Evolutionary conservation across 768 basidiomycete species (phyloP), one percentile per base, ranked within the genome.

Genomic region (Suillus bovinus): DNA sequence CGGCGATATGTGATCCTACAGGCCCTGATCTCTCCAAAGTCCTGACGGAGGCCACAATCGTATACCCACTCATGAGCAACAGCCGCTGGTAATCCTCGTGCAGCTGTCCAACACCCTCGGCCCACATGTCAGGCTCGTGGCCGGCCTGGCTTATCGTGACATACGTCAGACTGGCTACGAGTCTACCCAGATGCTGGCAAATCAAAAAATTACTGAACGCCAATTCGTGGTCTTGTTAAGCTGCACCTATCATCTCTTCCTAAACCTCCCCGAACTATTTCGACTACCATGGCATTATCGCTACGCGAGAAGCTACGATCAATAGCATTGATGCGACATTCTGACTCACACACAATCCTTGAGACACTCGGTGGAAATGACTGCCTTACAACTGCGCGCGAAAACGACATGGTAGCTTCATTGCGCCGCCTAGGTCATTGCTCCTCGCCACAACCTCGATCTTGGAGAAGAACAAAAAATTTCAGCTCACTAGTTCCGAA

Each of bases 321-420:
- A n/a, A 52, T 13, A 10, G 31, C 13, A 52, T 11, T 20, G 11
- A 31, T 20, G 4, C 20, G 31, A n/a, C 10, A 20, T 31, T 1
- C 5, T 20, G 29, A 31, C 50, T 52, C 17, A 52, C 29, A 20
- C 50, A 29, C 3, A 1, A 31, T n/a, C 50, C 77, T 11, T 67
- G 66, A 67, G 71, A 74, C 7, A 69, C 70, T 14, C 71, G 73
- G 3, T 61, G 27, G 64, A 70, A 34, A 39, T 75, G 39, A 63
- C 61, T 14, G 69, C 66, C 13, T 47, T 73, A 22, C 66, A 66
- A n/a, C n/a, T 31, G 50, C 17, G 20, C 50, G 50, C 50, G 50
- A 52, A 52, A 52, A 17, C 50, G 29, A 52, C 17, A 29, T 52
- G 2, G 10, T 52, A 52, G 50, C 50, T 31, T 52, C 50, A 52